phyloP scores from a whole-genome alignment of 1,139 yeast species.

The Sugiyamaella castrensis region DNA sequence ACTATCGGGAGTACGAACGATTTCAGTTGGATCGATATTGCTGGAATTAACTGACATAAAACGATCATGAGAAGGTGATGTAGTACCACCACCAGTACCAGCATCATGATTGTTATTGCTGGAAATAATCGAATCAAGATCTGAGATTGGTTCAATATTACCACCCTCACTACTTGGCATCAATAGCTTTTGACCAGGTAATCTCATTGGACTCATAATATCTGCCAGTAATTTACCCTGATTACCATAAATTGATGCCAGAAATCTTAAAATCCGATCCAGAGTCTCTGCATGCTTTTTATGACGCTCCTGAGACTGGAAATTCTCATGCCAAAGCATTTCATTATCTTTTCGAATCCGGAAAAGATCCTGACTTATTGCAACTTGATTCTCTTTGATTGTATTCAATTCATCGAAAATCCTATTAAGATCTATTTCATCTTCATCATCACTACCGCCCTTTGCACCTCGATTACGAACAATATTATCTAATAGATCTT shows the following conservation, averaged over 20 bases:
- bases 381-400: constrained; percentile 71
- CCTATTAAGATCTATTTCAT: constrained; percentile 52
- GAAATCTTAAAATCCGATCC: constrained; percentile 80
- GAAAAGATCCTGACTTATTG: constrained; percentile 78
- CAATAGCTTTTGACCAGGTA: constrained; percentile 18
- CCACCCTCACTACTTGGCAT: constrained; percentile 12
- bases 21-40: constrained; percentile 6
- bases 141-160: constrained; percentile 7
- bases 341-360: constrained; percentile 86
- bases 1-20: constrained; percentile 8
- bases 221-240: constrained; percentile 39
- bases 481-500: constrained; percentile 72
- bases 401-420: constrained; percentile 71
- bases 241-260: constrained; percentile 80
- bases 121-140: neutral
- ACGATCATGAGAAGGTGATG: constrained; percentile 4
- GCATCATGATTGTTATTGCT: neutral
- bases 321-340: constrained; percentile 86
- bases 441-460: constrained; percentile 45
- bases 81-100: neutral
- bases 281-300: constrained; percentile 82
- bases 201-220: constrained; percentile 17
- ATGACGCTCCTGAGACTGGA: constrained; percentile 77
- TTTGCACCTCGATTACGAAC: constrained; percentile 47
- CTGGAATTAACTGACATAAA: constrained; percentile 8